Evolutionary conservation across 352 stramenopile species (phyloP), one percentile per base, ranked within the genome.

Genomic region (Globisporangium alternatum): DNA sequence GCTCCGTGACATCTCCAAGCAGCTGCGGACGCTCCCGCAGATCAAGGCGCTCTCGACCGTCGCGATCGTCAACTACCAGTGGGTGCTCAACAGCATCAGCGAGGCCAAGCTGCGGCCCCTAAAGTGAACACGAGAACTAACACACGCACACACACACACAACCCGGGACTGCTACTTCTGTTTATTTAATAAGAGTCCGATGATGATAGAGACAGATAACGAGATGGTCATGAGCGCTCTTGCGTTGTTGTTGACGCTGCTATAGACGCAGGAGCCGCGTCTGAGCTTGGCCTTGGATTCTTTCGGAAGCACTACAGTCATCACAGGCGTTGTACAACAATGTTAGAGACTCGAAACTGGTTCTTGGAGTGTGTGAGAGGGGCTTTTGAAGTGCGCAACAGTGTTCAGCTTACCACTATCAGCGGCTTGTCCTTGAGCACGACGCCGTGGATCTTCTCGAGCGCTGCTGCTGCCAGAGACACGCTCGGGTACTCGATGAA

Each of bases 51-150:
- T 86, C 8, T 63, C 58, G 2, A 59, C 68, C 19, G 72, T 78
- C 44, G 65, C 74, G 21, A 83, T 91, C 64, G 83, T 95, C 44
- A 92, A 86, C 69, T 95, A 93, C 68, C 74, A 92, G 65, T 95
- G 86, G 86, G 72, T 95, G 39, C 81, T 95, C 54, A 90, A 93
- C 72, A 93, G 84, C 65, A 91, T 95, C 65, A 93, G 83, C 64
- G 83, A 95, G 62, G 81, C 77, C 31, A 85, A 87, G 52, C 67
- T 91, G 39, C 81, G 81, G 35, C 52, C 64, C 37, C 65, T 78
- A 49, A 66, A 67, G 48, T 64, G 56, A 68, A 30, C 44, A 58
- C 25, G 35, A 62, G 15, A 33, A 5, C 13, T 55, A 30, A 37
- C 31, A 59, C 12, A 19, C 9, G 25, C 35, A 51, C 13, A 51